These are phyloP conservation scores for Boletus vinaceobasis DNA, from an alignment of 768 basidiomycete species.

Conservation along the genomic window DNA sequence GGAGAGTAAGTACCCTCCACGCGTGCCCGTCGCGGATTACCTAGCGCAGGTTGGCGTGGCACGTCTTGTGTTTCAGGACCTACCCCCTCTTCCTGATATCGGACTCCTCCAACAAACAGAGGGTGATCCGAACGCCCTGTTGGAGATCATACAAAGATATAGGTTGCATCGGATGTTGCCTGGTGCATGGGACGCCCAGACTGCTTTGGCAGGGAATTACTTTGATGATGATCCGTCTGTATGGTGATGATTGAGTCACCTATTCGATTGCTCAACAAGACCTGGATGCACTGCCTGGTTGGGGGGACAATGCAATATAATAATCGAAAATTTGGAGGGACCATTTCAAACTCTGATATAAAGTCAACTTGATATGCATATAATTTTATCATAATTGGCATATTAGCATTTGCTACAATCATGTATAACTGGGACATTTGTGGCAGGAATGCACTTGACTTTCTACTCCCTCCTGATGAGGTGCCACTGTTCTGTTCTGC, in stretches of 20 bases:
- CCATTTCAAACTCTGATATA: too few species aligned
- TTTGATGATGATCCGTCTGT: conserved; percentile 59
- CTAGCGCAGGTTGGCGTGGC: conserved; percentile 62
- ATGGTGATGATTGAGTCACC: conserved; percentile 5
- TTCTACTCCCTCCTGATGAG: too few species aligned
- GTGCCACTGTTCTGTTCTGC: too few species aligned
- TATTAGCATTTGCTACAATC: too few species aligned
- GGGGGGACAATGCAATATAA: neutral
- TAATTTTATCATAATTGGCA: too few species aligned
- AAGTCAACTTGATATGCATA: too few species aligned
- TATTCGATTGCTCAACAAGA: neutral
- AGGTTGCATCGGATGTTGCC: conserved; percentile 42
- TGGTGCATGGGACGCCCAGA: conserved; percentile 42
- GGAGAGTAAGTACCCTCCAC: conserved; percentile 51
- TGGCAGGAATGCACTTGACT: too few species aligned
- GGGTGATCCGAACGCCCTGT: conserved; percentile 42
- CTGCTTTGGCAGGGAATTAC: conserved; percentile 58
- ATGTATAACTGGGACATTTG: too few species aligned
- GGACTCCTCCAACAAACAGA: conserved; percentile 33
- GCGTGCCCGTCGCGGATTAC: conserved; percentile 48
- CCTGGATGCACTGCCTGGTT: neutral
- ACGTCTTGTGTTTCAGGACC: conserved; percentile 57
- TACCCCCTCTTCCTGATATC: conserved; percentile 58
- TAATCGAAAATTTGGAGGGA: too few species aligned
- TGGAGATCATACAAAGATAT: conserved; percentile 48